A percentile compares a stretch with the other conserved stretches of the same genome.
These are phyloP conservation scores for Skeletonema menzelii DNA, from an alignment of 108 stramenopile genomes.

Conservation along the genomic window DNA sequence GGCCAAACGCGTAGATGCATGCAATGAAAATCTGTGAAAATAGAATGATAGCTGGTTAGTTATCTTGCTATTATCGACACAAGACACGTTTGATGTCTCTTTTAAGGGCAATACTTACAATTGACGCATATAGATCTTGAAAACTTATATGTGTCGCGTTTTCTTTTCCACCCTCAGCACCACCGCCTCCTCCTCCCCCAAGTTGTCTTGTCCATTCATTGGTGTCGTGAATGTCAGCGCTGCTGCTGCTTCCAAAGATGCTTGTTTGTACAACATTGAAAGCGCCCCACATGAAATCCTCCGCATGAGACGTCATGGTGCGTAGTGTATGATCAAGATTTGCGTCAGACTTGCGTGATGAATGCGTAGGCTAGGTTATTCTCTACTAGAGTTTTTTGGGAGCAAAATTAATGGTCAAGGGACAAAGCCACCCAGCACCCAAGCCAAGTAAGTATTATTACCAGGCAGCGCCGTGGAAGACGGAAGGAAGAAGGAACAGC, in stretches of 20 bases:
- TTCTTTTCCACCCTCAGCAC: conserved; percentile 7
- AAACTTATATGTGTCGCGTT: conserved; percentile 69
- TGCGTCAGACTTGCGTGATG: neutral
- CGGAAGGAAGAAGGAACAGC: too few species aligned
- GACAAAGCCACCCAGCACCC: too few species aligned
- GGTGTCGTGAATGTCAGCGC: neutral
- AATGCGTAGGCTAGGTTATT: neutral
- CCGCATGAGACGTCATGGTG: conserved; percentile 1
- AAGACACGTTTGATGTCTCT: neutral
- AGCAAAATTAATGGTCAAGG: too few species aligned
- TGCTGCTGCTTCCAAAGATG: neutral
- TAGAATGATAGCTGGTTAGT: neutral
- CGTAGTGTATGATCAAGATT: neutral
- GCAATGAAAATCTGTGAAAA: conserved; percentile 52
- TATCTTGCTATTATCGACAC: neutral
- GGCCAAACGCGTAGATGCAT: conserved; percentile 59
- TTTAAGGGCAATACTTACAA: conserved; percentile 7
- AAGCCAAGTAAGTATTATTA: too few species aligned
- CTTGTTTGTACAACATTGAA: neutral
- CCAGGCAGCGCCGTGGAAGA: too few species aligned
- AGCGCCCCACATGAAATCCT: conserved; percentile 1
- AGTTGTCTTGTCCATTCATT: conserved; percentile 1
- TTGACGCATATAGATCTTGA: conserved; percentile 62
- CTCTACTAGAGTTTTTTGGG: too few species aligned
- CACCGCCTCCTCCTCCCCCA: neutral